Evolutionary conservation across 805 yeast genomes (phyloP).

Genomic region (Zygosaccharomyces pseudorouxii): DNA sequence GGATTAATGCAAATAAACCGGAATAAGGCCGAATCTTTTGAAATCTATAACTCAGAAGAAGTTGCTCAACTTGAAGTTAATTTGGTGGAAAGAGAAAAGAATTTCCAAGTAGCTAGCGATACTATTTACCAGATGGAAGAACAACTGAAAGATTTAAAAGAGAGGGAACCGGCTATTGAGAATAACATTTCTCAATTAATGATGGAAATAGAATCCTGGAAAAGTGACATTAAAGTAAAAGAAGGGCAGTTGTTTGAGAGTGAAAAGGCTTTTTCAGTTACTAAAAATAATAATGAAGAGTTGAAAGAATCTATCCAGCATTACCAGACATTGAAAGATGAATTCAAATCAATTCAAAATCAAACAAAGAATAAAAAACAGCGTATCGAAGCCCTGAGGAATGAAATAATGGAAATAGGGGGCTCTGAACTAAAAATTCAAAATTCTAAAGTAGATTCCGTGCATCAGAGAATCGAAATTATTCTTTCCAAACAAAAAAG

Average conservation of each 20-base stretch:
- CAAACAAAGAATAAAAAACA: conserved; percentile 49
- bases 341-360: conserved; percentile 43
- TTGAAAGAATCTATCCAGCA: conserved; percentile 35
- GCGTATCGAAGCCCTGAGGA: conserved; percentile 59
- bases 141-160: conserved; percentile 54
- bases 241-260: conserved; percentile 41
- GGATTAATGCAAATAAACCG: conserved; percentile 69
- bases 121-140: conserved; percentile 56
- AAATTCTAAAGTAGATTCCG: conserved; percentile 74
- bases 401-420: conserved; percentile 82
- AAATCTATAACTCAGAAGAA: conserved; percentile 46
- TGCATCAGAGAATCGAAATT: conserved; percentile 60
- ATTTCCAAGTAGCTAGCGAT: conserved; percentile 45
- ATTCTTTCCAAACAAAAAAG: conserved; percentile 51
- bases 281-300: conserved; percentile 34
- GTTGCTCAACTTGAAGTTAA: conserved; percentile 51
- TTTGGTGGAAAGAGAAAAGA: conserved; percentile 48
- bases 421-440: conserved; percentile 80
- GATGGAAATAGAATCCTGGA: conserved; percentile 61
- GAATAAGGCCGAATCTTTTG: conserved; percentile 30
- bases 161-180: conserved; percentile 67
- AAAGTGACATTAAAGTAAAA: conserved; percentile 48
- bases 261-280: conserved; percentile 17
- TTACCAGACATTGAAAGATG: conserved; percentile 27
- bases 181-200: conserved; percentile 51